Evolutionary conservation across 1,284 basidiomycete species (phyloP), one percentile per base, ranked within the genome.

Genomic region (Jaminaea rosea): DNA sequence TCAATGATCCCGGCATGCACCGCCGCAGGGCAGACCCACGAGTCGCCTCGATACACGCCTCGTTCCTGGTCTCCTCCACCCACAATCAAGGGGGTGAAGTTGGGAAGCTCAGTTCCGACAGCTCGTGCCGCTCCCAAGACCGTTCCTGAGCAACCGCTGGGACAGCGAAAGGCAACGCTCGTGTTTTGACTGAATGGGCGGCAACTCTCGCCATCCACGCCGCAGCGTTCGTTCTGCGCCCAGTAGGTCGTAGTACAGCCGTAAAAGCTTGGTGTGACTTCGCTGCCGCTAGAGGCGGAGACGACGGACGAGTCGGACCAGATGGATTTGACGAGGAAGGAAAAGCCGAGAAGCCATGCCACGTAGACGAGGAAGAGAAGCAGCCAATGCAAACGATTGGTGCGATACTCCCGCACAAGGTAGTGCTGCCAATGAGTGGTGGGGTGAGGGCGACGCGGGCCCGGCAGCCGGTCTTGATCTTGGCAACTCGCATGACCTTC

Each of bases 1-100:
- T 78, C 80, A 53, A 87, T 79, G 26, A 86, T 62, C 13, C 86
- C 87, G 23, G 87, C 88, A 67, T 52, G 57, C 29, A 84, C 79
- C n/a, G 88, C 88, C 37, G 88, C 83, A 31, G 87, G 82, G 70
- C 89, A 92, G 29, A 91, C 80, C 71, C 90, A 92, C 47, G 80
- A 84, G 70, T 92, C 89, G 1, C 83, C 87, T 63, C 89, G 79
- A 65, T 90, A 91, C 2, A 86, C 87, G 8, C 48, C 26, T 5
- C 48, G 41, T 1, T 39, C 50, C 41, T 60, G 56, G 15, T 41
- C 41, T 8, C 11, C 24, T 13, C 88, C 88, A 8, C 89, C 89
- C 1, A 92, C 85, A 46, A 92, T 79, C 21, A 91, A 78, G 5
- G 88, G 85, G 19, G 81, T 79, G 61, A 83, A 86, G 34, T 81